Percentiles rank a stretch among this genome's conserved stretches.
Conservation (phyloP, 1,139 yeast genomes). For the Suhomyces terraborum region DNA sequence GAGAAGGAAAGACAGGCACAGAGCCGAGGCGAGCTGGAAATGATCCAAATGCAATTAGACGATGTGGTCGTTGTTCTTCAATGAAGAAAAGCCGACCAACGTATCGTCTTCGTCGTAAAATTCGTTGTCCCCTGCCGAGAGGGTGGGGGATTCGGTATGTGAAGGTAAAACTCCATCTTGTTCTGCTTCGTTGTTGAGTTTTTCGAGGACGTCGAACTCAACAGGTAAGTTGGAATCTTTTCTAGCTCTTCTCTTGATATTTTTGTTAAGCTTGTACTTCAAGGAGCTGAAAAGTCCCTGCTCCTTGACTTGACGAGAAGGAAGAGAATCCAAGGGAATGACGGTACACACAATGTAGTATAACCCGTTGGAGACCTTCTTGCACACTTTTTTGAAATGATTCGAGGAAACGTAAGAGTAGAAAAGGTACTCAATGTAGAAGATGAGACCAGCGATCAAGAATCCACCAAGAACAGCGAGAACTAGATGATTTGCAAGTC, state of each 20-base stretch:
- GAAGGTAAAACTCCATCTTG: slow-evolving; percentile 3
- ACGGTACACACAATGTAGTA: slow-evolving; percentile 4
- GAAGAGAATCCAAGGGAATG: slow-evolving; percentile 6
- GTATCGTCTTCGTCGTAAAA: slow-evolving; percentile 13
- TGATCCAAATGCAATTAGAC: slow-evolving; percentile 12
- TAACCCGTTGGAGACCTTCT: slow-evolving; percentile 16
- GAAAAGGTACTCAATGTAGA: slow-evolving; percentile 64
- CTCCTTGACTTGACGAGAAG: slow-evolving; percentile 3
- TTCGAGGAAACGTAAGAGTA: slow-evolving; percentile 47
- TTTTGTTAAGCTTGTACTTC: slow-evolving; percentile 14
- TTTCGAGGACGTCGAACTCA: slow-evolving; percentile 37
- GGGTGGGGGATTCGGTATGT: not conserved
- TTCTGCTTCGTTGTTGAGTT: slow-evolving; percentile 15
- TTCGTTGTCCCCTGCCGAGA: slow-evolving; percentile 10
- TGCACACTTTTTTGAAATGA: slow-evolving; percentile 30
- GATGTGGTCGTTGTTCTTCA: slow-evolving; percentile 12
- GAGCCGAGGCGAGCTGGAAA: slow-evolving; percentile 3
- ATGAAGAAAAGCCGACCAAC: slow-evolving; percentile 6
- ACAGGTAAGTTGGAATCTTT: slow-evolving; percentile 57
- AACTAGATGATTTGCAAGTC: slow-evolving; percentile 68
- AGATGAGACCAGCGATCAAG: slow-evolving; percentile 53
- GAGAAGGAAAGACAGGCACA: slow-evolving; percentile 1
- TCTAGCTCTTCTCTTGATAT: slow-evolving; percentile 46
- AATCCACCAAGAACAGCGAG: slow-evolving; percentile 72
- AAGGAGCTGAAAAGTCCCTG: slow-evolving; percentile 9